Conservation (phyloP, 2,329 filamentous ascomycete genomes). For the Colletotrichum sp. region DNA sequence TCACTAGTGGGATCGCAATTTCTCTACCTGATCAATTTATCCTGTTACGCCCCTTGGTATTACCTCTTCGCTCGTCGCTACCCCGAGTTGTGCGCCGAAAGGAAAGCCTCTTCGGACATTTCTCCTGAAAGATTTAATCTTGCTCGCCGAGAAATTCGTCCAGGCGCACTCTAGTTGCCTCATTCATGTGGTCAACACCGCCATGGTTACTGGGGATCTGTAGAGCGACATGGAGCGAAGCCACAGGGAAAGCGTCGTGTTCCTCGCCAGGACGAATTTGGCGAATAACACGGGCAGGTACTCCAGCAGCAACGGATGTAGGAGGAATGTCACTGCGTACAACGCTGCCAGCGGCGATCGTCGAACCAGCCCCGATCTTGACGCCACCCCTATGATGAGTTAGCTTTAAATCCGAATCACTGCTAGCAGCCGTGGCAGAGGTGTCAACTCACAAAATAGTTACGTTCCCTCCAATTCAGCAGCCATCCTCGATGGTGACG, state of each 20-base stretch:
- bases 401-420: neutral
- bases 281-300: constrained; percentile 20
- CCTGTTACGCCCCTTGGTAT: neutral
- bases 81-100: neutral
- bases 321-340: constrained; percentile 31
- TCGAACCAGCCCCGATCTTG: constrained; percentile 31
- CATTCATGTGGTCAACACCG: neutral
- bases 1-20: neutral
- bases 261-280: neutral
- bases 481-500: constrained; percentile 40
- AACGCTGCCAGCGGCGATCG: constrained; percentile 33
- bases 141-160: neutral
- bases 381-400: constrained; percentile 20
- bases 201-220: neutral
- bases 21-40: neutral
- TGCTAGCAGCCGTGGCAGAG: neutral
- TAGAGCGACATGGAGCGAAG: neutral
- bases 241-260: neutral
- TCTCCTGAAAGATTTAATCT: neutral
- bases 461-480: constrained; percentile 42
- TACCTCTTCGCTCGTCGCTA: neutral
- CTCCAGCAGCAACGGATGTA: constrained; percentile 28
- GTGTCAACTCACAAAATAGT: constrained; percentile 34
- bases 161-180: neutral
- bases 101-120: neutral